Evolutionary conservation across 371 early-diverging fungal genomes (phyloP).

Genomic region (Sporodiniella umbellata): DNA sequence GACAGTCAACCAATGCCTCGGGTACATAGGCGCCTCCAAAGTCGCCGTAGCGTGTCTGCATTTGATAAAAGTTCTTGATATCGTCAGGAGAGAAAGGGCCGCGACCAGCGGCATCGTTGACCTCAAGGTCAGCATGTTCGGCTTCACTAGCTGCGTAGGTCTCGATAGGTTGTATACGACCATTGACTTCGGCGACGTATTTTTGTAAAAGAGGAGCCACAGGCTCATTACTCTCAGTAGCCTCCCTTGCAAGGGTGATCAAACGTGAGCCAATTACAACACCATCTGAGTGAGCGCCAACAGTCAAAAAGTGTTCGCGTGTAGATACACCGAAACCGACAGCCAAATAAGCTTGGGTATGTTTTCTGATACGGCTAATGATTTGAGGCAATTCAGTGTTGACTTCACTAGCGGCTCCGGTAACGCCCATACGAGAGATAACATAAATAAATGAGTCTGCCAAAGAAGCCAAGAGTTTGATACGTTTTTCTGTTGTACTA

Average conservation of each 20-base stretch:
- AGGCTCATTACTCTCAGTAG: slow-evolving; percentile 45
- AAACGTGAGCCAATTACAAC: slow-evolving; percentile 94
- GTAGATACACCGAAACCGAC: slow-evolving; percentile 97
- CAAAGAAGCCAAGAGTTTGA: slow-evolving; percentile 71
- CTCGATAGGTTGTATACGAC: slow-evolving; percentile 39
- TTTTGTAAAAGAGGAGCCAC: slow-evolving; percentile 54
- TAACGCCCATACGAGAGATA: slow-evolving; percentile 91
- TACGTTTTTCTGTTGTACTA: slow-evolving; percentile 82
- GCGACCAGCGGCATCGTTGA: slow-evolving; percentile 24
- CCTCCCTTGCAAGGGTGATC: slow-evolving; percentile 72
- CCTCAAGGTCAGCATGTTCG: slow-evolving; percentile 35
- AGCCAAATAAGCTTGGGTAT: slow-evolving; percentile 81
- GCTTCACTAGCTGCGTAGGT: slow-evolving; percentile 21
- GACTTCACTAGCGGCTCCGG: slow-evolving; percentile 73
- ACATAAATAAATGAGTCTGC: slow-evolving; percentile 95
- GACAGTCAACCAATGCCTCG: slow-evolving; percentile 91
- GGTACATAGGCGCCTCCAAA: slow-evolving; percentile 97
- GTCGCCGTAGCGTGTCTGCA: slow-evolving; percentile 83
- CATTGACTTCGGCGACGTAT: slow-evolving; percentile 63
- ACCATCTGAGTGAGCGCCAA: slow-evolving; percentile 88
- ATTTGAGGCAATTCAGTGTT: slow-evolving; percentile 69
- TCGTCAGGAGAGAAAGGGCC: slow-evolving; percentile 21
- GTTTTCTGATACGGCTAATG: slow-evolving; percentile 73
- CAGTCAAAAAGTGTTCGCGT: slow-evolving; percentile 80
- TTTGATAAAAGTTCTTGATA: slow-evolving; percentile 47